phyloP scores from a whole-genome alignment of 2,329 filamentous ascomycete genomes.

The Calycina herbarum region DNA sequence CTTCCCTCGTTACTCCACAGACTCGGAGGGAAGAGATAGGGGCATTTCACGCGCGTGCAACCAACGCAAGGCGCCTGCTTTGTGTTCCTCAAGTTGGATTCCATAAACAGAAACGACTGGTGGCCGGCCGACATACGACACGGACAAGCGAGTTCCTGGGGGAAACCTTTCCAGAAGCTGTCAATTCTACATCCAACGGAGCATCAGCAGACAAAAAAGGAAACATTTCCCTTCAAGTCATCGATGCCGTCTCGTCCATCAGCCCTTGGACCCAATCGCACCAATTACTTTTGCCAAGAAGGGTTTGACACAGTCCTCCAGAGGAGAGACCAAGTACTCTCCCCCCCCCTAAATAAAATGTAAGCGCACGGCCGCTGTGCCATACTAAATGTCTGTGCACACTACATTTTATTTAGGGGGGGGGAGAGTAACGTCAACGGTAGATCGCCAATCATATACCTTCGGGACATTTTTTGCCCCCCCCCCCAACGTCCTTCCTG shows the following conservation, averaged over 20 bases:
- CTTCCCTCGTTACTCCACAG: not conserved
- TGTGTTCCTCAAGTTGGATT: not conserved
- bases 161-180: conserved; percentile 2
- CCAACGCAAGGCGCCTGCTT: not conserved
- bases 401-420: too few relatives aligned
- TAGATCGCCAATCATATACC: not conserved
- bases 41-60: not conserved
- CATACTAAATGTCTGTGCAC: too few relatives aligned
- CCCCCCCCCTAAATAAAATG: too few relatives aligned
- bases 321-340: not conserved
- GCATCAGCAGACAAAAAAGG: not conserved
- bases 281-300: not conserved
- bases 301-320: not conserved
- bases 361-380: too few relatives aligned
- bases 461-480: conserved; percentile 1
- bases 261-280: not conserved
- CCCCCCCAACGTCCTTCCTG: conserved; percentile 4
- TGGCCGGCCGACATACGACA: too few relatives aligned
- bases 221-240: not conserved
- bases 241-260: not conserved
- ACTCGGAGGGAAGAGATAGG: not conserved
- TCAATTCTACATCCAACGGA: not conserved
- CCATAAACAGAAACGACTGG: not conserved
- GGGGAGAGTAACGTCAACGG: not conserved
- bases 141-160: not conserved